Percentiles rank a stretch among this genome's conserved stretches.
phyloP scores from a whole-genome alignment of 1,284 basidiomycete species.

The Somion occarium region DNA sequence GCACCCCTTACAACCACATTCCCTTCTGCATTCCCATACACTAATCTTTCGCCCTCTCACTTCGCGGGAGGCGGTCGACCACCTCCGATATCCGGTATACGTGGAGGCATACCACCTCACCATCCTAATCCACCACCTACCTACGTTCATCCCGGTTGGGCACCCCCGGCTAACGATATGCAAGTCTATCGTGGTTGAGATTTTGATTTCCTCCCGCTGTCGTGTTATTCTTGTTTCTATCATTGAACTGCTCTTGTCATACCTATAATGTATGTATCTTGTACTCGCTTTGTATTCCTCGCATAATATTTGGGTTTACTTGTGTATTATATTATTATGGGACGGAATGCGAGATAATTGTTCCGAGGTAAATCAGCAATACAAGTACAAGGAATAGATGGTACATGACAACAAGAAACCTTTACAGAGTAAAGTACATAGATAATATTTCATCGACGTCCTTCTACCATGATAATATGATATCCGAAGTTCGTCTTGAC shows the following conservation, averaged over 20 bases:
- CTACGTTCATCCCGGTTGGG: slow-evolving; percentile 3
- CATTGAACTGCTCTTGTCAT: not conserved
- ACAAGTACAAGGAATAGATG: not conserved
- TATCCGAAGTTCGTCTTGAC: slow-evolving; percentile 84
- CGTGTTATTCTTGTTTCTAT: not conserved
- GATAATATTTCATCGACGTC: slow-evolving; percentile 48
- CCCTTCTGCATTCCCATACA: slow-evolving; percentile 20
- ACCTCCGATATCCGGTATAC: slow-evolving; percentile 5
- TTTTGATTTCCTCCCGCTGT: too few relatives aligned
- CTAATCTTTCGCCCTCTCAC: slow-evolving; percentile 23
- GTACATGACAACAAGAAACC: not conserved
- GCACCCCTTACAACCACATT: slow-evolving; percentile 20
- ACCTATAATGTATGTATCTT: too few relatives aligned
- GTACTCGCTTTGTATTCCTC: too few relatives aligned
- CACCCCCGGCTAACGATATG: slow-evolving; percentile 4
- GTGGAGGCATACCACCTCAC: not conserved
- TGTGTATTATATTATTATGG: too few relatives aligned
- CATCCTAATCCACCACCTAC: not conserved
- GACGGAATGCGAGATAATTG: not conserved
- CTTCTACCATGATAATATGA: slow-evolving; percentile 86
- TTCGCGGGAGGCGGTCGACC: slow-evolving; percentile 11
- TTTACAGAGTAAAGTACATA: not conserved
- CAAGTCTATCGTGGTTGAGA: not conserved
- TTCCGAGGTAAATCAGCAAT: not conserved
- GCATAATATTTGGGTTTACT: too few relatives aligned